These are phyloP conservation scores for Triadica sebifera DNA, from an alignment of 345 rosid species.

Conservation along the genomic window DNA sequence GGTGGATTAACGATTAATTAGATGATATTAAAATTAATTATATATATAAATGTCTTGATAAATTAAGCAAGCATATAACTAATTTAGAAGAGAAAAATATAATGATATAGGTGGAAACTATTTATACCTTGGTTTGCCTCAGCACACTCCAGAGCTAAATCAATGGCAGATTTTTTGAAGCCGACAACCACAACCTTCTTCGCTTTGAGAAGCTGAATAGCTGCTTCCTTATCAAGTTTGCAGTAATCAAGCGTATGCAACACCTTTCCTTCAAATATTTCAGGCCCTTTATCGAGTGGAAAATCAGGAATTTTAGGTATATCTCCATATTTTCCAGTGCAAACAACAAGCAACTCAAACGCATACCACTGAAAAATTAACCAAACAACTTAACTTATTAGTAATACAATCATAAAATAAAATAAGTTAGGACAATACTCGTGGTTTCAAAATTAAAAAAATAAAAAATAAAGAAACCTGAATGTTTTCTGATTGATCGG, in stretches of 20 bases:
- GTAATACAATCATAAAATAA: background rate
- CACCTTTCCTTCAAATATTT: conserved; percentile 61
- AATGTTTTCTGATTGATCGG: conserved; percentile 42
- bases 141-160: conserved; percentile 87
- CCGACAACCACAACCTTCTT: conserved; percentile 75
- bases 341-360: conserved; percentile 69
- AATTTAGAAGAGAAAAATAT: background rate
- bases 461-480: conserved; percentile 46
- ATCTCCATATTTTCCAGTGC: conserved; percentile 83
- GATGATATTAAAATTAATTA: no score
- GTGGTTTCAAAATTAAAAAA: no score
- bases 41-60: no score
- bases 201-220: conserved; percentile 49
- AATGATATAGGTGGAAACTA: background rate
- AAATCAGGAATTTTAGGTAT: conserved; percentile 55
- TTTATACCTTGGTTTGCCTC: conserved; percentile 84
- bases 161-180: conserved; percentile 86
- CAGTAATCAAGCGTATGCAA: conserved; percentile 80
- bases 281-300: conserved; percentile 60
- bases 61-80: no score
- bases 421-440: no score
- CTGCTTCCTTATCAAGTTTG: conserved; percentile 66
- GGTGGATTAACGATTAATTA: no score
- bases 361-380: conserved; percentile 55
- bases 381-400: background rate